Percentiles rank a stretch among this genome's conserved stretches.
phyloP scores from a whole-genome alignment of 768 basidiomycete species.

The Asterophora lycoperdoides region DNA sequence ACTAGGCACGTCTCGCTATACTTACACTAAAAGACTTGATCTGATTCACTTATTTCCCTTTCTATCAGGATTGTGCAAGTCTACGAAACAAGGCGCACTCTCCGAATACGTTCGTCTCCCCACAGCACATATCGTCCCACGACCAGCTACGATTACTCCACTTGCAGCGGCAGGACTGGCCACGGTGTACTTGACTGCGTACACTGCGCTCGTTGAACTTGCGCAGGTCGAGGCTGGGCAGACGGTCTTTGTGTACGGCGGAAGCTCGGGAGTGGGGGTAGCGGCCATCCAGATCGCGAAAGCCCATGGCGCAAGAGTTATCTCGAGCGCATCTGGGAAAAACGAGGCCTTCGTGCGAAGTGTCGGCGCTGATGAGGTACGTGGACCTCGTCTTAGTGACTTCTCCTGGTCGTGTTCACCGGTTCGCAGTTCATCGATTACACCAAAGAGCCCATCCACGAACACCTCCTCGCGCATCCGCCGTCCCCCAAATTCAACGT shows the following conservation, averaged over 20 bases:
- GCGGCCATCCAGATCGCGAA: slow-evolving; percentile 74
- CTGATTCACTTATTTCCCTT: too few relatives aligned
- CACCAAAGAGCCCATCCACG: slow-evolving; percentile 43
- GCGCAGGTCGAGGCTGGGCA: slow-evolving; percentile 54
- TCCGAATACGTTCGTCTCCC: slow-evolving; percentile 53
- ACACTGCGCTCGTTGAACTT: slow-evolving; percentile 46
- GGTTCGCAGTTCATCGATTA: slow-evolving; percentile 55
- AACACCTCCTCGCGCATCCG: slow-evolving; percentile 40
- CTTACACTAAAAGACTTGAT: too few relatives aligned
- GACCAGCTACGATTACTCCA: slow-evolving; percentile 48
- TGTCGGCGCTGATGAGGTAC: slow-evolving; percentile 64
- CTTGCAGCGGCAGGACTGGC: slow-evolving; percentile 59
- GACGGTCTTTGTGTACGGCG: slow-evolving; percentile 66
- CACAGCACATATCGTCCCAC: slow-evolving; percentile 32
- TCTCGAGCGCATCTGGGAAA: slow-evolving; percentile 54
- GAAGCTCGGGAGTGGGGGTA: slow-evolving; percentile 63
- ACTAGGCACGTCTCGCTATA: slow-evolving; percentile 23
- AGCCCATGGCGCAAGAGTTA: slow-evolving; percentile 52
- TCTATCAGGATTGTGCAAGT: slow-evolving; percentile 8
- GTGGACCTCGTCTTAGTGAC: slow-evolving; percentile 9
- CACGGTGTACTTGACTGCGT: slow-evolving; percentile 56
- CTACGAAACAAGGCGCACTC: slow-evolving; percentile 50
- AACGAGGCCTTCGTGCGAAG: slow-evolving; percentile 55
- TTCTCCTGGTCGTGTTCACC: neutral
- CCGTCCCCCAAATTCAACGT: slow-evolving; percentile 51